These are phyloP conservation scores for Spinacia oleracea DNA, from an alignment of 179 eudicot species.

Conservation along the genomic window DNA sequence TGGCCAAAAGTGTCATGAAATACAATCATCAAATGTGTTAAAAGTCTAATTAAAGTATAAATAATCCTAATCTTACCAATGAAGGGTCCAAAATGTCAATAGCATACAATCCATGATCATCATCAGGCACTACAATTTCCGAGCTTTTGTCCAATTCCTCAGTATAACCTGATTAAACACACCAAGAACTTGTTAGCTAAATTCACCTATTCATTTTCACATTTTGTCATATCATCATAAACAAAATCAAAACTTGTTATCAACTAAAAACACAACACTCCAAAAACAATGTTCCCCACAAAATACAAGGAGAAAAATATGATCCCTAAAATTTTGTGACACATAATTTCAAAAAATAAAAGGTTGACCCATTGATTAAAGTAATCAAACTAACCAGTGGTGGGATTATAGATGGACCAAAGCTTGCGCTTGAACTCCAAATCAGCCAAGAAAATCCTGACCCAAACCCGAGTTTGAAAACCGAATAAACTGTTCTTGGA, in stretches of 20 bases:
- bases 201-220: neutral
- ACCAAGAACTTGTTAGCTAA: neutral
- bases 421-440: conserved; percentile 72
- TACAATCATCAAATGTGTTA: neutral
- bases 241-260: neutral
- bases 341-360: neutral
- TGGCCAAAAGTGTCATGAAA: neutral
- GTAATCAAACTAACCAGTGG: conserved; percentile 43
- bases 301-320: neutral
- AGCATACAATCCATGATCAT: conserved; percentile 91
- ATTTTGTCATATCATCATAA: neutral
- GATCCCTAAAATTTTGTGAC: neutral
- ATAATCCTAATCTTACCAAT: conserved; percentile 41
- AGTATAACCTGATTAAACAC: conserved; percentile 63
- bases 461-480: conserved; percentile 83
- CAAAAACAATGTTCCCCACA: neutral
- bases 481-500: conserved; percentile 54
- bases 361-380: neutral
- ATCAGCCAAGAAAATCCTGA: conserved; percentile 74
- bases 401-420: conserved; percentile 76
- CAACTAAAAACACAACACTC: neutral
- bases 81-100: conserved; percentile 97
- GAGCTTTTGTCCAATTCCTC: conserved; percentile 65
- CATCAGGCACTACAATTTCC: conserved; percentile 81
- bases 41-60: neutral